Evolutionary conservation across 305 asterid genomes (phyloP).

Genomic region (Fraxinus sp.): DNA sequence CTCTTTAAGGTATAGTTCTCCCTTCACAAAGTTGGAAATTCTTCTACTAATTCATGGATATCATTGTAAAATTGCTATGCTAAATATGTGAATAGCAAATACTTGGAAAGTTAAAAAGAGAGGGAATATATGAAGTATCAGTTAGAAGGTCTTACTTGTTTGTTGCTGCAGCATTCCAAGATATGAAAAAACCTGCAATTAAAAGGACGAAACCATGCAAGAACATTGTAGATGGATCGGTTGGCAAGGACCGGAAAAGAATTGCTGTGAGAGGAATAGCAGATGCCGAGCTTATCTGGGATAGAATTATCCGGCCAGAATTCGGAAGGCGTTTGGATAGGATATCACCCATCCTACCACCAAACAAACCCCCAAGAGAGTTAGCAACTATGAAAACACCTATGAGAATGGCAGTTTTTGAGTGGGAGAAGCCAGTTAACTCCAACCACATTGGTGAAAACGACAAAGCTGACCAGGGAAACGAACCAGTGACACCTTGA

Average conservation of each 20-base stretch:
- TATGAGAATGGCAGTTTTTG: conserved; percentile 52
- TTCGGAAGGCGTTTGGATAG: conserved; percentile 55
- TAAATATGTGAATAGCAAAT: neutral
- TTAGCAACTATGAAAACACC: conserved; percentile 49
- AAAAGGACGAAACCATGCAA: conserved; percentile 49
- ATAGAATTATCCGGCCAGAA: conserved; percentile 63
- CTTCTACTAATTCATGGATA: neutral
- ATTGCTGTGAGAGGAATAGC: conserved; percentile 70
- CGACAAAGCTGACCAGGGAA: conserved; percentile 81
- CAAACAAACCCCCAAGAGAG: conserved; percentile 72
- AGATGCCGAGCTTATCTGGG: conserved; percentile 74
- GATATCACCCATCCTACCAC: conserved; percentile 73
- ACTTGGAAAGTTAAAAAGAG: neutral
- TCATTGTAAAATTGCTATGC: neutral
- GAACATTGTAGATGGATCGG: conserved; percentile 39
- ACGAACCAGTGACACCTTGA: conserved; percentile 76
- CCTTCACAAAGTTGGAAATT: neutral
- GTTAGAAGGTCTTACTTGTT: conserved; percentile 53
- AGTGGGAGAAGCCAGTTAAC: conserved; percentile 65
- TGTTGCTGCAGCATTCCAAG: conserved; percentile 86
- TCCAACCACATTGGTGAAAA: conserved; percentile 88
- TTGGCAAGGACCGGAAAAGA: conserved; percentile 57
- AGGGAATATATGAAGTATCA: neutral
- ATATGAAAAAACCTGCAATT: conserved; percentile 64
- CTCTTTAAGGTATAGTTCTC: neutral